Conservation (phyloP, 176 grass and related monocot genomes). For the Phyllostachys edulis region DNA sequence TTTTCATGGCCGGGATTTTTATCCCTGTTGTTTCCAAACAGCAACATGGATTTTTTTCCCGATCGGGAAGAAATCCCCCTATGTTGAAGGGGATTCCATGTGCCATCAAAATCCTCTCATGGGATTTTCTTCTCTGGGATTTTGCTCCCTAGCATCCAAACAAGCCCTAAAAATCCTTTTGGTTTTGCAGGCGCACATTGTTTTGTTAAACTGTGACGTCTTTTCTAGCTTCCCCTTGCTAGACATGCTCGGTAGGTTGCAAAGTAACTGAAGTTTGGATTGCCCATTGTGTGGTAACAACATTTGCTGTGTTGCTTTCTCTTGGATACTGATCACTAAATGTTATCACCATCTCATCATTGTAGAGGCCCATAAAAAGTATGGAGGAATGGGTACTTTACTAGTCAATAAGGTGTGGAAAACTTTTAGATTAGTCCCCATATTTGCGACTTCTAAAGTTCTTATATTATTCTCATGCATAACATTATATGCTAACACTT, state of each 20-base stretch:
- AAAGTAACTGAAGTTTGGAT: constrained; percentile 7
- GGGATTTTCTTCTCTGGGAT: too few relatives aligned
- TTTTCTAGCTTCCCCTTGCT: constrained; percentile 92
- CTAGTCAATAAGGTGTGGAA: constrained; percentile 82
- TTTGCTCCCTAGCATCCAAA: too few relatives aligned
- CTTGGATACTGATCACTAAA: constrained; percentile 14
- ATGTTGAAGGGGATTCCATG: too few relatives aligned
- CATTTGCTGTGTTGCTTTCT: not conserved
- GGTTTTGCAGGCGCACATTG: constrained; percentile 79
- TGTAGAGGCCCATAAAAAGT: constrained; percentile 94
- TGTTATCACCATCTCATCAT: constrained; percentile 32
- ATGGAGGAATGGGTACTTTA: constrained; percentile 88
- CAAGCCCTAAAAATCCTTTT: constrained; percentile 26
- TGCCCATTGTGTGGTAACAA: not conserved
- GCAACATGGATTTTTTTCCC: too few relatives aligned
- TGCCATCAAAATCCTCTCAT: too few relatives aligned
- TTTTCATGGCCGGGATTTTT: too few relatives aligned
- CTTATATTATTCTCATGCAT: not conserved
- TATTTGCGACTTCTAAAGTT: not conserved
- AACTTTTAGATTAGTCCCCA: not conserved
- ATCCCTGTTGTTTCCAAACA: too few relatives aligned
- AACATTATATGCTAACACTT: constrained; percentile 10
- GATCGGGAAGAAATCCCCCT: too few relatives aligned
- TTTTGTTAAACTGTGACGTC: constrained; percentile 94
- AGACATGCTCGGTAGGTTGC: constrained; percentile 82